Percentiles rank a stretch among this genome's conserved stretches.
Evolutionary conservation across 164 flowering plant genomes (phyloP).

Genomic region (Stephania japonica): DNA sequence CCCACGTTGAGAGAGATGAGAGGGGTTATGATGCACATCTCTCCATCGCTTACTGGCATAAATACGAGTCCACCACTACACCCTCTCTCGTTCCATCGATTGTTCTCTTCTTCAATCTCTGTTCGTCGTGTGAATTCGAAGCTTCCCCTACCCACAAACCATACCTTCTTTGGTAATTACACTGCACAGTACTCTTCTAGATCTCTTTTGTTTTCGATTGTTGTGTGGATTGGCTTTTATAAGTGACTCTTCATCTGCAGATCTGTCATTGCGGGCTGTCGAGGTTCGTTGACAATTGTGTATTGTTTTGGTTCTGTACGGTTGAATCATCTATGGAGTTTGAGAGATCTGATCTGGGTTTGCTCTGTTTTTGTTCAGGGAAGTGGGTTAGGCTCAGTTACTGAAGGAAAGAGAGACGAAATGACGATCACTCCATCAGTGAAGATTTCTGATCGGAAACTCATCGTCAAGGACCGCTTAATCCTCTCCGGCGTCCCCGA

Average conservation of each 20-base stretch:
- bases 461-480: conserved; percentile 52
- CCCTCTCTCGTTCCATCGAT: conserved; percentile 1
- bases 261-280: conserved; percentile 13
- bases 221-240: background rate
- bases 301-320: background rate
- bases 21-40: background rate
- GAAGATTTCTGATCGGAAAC: conserved; percentile 52
- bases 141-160: background rate
- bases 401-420: conserved; percentile 17
- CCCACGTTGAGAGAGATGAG: background rate
- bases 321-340: no score
- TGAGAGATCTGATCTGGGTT: background rate
- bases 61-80: background rate
- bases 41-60: conserved; percentile 3
- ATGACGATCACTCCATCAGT: conserved; percentile 74
- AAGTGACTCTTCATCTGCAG: conserved; percentile 3
- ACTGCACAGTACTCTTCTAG: background rate
- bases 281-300: conserved; percentile 21
- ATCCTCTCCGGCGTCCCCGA: conserved; percentile 67
- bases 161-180: conserved; percentile 14
- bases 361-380: conserved; percentile 17
- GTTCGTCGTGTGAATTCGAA: background rate
- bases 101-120: background rate
- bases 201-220: background rate
- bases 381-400: conserved; percentile 12